Conservation (phyloP, 2,329 filamentous ascomycete genomes). For the Beauveria medogensis region DNA sequence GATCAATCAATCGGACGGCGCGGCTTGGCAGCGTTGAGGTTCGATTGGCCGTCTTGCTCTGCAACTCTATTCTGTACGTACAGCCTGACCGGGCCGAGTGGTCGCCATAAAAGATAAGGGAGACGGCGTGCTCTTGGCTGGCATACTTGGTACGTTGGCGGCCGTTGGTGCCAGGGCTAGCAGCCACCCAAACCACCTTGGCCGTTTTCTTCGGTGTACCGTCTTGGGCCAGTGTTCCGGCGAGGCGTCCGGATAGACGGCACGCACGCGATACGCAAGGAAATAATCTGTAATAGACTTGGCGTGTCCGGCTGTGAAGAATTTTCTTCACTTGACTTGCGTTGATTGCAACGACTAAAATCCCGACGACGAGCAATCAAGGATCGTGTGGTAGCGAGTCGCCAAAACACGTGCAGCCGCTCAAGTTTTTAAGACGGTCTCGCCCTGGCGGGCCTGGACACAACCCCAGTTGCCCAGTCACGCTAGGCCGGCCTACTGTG, state of each 20-base stretch:
- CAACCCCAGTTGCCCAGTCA: not conserved
- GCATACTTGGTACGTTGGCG: not conserved
- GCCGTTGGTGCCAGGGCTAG: not conserved
- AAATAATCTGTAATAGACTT: not conserved
- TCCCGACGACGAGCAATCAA: not conserved
- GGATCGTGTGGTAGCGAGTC: not conserved
- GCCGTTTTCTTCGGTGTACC: not conserved
- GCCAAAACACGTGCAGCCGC: not conserved
- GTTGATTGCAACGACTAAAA: not conserved
- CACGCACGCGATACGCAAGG: not conserved
- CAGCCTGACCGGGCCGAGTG: too few relatives aligned
- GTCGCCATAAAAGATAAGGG: not conserved
- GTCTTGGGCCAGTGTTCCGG: not conserved
- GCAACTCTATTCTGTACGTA: not conserved
- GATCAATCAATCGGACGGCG: not conserved
- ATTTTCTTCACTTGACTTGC: not conserved
- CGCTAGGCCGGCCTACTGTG: not conserved
- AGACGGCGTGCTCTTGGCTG: not conserved
- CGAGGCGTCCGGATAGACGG: slow-evolving; percentile 5
- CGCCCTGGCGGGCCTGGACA: not conserved
- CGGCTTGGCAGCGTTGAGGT: not conserved
- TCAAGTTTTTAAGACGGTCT: not conserved
- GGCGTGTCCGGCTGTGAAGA: not conserved
- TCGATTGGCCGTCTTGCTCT: not conserved
- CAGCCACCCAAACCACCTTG: too few relatives aligned